These are phyloP conservation scores for Senna siamea DNA, from an alignment of 306 rosid genomes.

Conservation along the genomic window DNA sequence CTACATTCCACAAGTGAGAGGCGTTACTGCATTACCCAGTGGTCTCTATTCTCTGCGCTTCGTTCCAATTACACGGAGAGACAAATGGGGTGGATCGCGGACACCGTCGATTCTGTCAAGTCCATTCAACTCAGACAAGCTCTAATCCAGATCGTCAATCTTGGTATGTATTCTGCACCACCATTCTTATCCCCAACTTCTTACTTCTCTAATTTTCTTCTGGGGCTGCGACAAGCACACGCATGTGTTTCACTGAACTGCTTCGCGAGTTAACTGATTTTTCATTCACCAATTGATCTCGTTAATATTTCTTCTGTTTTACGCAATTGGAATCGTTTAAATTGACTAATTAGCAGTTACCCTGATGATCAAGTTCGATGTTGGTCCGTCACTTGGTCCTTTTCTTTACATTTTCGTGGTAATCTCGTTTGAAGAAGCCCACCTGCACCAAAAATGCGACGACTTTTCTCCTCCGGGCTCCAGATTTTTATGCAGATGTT, in stretches of 20 bases:
- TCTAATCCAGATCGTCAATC: conserved; percentile 56
- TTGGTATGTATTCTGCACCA: conserved; percentile 45
- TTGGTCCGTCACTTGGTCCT: too few species aligned
- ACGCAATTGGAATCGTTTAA: not conserved
- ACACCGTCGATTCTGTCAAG: conserved; percentile 54
- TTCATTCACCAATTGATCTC: not conserved
- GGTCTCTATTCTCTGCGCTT: not conserved
- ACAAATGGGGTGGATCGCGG: conserved; percentile 64
- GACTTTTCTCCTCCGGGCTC: not conserved
- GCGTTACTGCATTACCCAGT: not conserved
- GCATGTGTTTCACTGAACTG: too few species aligned
- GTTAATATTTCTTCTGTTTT: not conserved
- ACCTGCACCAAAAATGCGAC: not conserved
- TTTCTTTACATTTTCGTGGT: too few species aligned
- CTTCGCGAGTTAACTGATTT: not conserved
- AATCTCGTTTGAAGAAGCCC: not conserved
- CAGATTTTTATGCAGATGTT: not conserved
- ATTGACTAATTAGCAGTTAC: not conserved
- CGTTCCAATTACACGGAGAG: not conserved
- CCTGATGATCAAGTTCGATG: not conserved
- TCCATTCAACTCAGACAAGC: conserved; percentile 60
- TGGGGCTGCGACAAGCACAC: too few species aligned
- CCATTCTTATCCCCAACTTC: not conserved
- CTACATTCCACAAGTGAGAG: not conserved
- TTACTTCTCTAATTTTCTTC: not conserved